phyloP scores from a whole-genome alignment of 2,329 filamentous ascomycete genomes.

The Pseudocercospora fijiensis region DNA sequence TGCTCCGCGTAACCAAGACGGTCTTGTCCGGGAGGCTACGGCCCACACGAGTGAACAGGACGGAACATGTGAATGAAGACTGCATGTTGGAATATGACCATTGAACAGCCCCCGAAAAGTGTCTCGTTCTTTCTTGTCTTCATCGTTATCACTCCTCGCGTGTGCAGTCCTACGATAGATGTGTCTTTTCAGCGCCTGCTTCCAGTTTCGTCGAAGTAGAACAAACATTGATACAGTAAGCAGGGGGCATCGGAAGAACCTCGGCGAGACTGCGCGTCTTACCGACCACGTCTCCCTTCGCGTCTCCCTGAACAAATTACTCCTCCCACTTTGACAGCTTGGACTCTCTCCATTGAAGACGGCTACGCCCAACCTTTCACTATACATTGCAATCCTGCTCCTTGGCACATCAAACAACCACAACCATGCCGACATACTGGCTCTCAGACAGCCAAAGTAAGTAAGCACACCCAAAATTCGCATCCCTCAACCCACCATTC shows the following conservation, averaged over 20 bases:
- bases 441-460: constrained; percentile 91
- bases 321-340: neutral
- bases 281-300: neutral
- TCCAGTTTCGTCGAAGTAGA: no score
- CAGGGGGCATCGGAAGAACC: neutral
- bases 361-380: neutral
- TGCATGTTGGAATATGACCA: neutral
- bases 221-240: neutral
- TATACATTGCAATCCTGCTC: neutral
- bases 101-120: no score
- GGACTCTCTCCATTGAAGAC: neutral
- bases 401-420: neutral
- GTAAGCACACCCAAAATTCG: no score
- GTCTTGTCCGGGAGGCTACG: neutral
- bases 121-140: no score
- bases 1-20: neutral
- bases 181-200: no score
- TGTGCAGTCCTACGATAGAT: no score
- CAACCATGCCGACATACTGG: constrained; percentile 83
- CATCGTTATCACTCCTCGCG: no score
- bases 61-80: neutral
- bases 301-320: neutral
- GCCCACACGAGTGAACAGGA: neutral
- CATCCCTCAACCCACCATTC: neutral
- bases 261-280: neutral